Conservation (phyloP, 352 stramenopile genomes). For the Phytophthora hybrid region DNA sequence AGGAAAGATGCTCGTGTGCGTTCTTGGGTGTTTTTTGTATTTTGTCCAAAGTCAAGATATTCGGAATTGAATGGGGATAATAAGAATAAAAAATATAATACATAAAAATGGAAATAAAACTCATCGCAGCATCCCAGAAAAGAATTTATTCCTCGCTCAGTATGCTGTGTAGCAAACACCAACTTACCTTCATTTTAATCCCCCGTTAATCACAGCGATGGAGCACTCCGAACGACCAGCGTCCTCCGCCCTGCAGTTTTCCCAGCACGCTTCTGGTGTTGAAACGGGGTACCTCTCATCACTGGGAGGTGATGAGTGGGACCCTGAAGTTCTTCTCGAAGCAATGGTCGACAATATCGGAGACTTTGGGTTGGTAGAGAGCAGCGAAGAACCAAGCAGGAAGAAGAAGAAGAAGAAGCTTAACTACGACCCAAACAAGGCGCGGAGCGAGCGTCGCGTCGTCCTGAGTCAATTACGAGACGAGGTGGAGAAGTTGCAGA, state of each 20-base stretch:
- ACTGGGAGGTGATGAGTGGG: slow-evolving; percentile 11
- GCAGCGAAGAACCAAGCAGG: not conserved
- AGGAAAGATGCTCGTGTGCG: no score
- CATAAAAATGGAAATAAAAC: no score
- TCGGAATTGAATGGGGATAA: no score
- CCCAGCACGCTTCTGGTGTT: not conserved
- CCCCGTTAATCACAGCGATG: no score
- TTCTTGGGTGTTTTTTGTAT: no score
- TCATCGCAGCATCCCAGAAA: no score
- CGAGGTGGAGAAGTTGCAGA: slow-evolving; percentile 24
- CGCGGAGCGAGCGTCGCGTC: slow-evolving; percentile 30
- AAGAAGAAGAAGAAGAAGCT: slow-evolving; percentile 27
- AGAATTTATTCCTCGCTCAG: no score
- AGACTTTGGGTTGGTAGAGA: not conserved
- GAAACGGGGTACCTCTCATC: not conserved
- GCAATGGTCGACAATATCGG: slow-evolving; percentile 8
- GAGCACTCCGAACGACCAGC: no score
- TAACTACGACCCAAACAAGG: slow-evolving; percentile 41
- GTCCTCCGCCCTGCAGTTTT: not conserved
- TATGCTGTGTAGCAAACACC: no score
- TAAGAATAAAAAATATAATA: no score
- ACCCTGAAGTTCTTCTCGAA: slow-evolving; percentile 15
- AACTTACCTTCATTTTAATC: no score
- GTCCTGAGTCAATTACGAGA: slow-evolving; percentile 18
- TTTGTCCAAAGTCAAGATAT: no score